These are phyloP conservation scores for Sarocladium brachiariae DNA, from an alignment of 2,329 filamentous ascomycete species.

Conservation along the genomic window DNA sequence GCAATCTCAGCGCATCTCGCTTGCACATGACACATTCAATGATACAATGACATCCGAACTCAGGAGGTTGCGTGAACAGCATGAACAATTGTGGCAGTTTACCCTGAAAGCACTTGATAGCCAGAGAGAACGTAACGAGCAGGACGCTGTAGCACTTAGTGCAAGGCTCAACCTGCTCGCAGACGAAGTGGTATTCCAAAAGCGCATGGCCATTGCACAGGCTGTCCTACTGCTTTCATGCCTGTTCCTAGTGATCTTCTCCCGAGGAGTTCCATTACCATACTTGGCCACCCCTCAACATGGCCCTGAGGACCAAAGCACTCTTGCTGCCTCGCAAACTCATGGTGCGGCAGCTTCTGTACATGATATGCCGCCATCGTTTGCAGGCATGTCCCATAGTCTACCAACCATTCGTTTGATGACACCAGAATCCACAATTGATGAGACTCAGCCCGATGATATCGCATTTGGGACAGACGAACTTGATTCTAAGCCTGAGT, in stretches of 20 bases:
- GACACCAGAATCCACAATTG: not conserved
- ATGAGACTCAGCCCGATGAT: not conserved
- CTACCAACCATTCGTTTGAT: not conserved
- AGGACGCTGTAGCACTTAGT: constrained; percentile 76
- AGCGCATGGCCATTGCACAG: constrained; percentile 90
- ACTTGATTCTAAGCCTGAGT: not conserved
- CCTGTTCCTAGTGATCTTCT: constrained; percentile 81
- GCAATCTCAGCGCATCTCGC: constrained; percentile 75
- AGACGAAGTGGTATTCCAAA: constrained; percentile 83
- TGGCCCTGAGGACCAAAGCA: not conserved
- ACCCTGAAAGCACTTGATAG: constrained; percentile 87
- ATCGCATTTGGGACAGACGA: not conserved
- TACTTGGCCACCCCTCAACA: constrained; percentile 18
- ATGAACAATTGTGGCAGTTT: constrained; percentile 94
- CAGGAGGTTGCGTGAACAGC: constrained; percentile 70
- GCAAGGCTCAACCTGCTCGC: constrained; percentile 77
- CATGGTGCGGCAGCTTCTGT: not conserved
- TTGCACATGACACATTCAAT: constrained; percentile 81
- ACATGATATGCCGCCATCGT: not conserved
- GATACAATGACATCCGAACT: constrained; percentile 77
- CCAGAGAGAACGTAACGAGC: constrained; percentile 76
- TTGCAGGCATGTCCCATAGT: not conserved
- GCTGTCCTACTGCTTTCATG: constrained; percentile 81
- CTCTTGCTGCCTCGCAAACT: not conserved
- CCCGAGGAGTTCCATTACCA: constrained; percentile 38